Evolutionary conservation across 2,329 filamentous ascomycete species (phyloP), one percentile per base, ranked within the genome.

Genomic region (Aspergillus pseudotamarii): DNA sequence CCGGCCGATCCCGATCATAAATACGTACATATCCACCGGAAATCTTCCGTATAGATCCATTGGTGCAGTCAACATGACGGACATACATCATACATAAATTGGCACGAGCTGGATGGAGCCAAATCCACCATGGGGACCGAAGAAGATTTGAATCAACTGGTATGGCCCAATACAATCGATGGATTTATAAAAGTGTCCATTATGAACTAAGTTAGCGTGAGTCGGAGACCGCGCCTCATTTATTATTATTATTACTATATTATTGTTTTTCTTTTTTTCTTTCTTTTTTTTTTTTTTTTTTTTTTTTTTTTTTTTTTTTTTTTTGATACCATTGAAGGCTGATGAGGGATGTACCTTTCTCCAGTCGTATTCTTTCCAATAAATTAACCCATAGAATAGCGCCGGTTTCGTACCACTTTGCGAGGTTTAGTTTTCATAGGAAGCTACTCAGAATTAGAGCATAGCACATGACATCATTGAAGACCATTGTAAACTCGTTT

Each of bases 201-300:
- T 50, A 59, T 26, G 16, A 19, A 59, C 34, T 43, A 38, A 30
- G 43, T 59, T 59, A 59, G 54, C 38, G 59, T 55, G 62, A 61
- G 58, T 55, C 48, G 55, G 41, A 36, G 53, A 51, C 54, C n/a
- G n/a, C 50, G 50, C 62, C 59, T 64, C 62, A 64, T 59, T 26
- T 26, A 26, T 26, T 26, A 26, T 26, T 26, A 26, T 26, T 26
- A 26, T 26, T 26, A 26, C 26, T 26, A 26, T 26, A 26, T 26
- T 26, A 26, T 26, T 26, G 4, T 26, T 26, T 4, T 26, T 4
- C 26, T 26, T 26, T 26, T 4, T 26, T 26, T 26, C 56, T 48
- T 41, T 1, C 2, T 59, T 58, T n/a, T n/a, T n/a, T n/a, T n/a
- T n/a, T n/a, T n/a, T n/a, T n/a, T n/a, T n/a, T n/a, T n/a, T n/a